Conservation (phyloP, 2,329 filamentous ascomycete genomes). For the Aplosporella prunicola region DNA sequence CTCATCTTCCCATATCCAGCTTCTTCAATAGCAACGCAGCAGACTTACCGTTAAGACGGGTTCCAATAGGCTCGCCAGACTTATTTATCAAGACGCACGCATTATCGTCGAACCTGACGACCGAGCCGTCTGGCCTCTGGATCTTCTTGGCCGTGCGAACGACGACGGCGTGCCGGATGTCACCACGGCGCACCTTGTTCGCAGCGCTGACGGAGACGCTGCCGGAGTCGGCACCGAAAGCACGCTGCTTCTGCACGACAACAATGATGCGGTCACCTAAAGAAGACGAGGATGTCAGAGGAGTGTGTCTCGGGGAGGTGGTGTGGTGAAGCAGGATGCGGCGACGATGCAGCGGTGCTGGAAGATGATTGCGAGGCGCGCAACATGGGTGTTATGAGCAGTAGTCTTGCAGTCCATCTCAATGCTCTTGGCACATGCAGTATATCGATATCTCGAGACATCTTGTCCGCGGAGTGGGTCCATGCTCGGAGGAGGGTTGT, state of each 20-base stretch:
- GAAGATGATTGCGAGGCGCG: too few species aligned
- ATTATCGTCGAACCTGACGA: constrained; percentile 94
- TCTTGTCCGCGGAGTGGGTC: too few species aligned
- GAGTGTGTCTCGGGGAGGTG: background rate
- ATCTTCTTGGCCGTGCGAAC: constrained; percentile 85
- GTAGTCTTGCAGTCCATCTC: too few species aligned
- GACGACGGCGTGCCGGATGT: constrained; percentile 91
- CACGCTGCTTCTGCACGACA: constrained; percentile 92
- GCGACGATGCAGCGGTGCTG: too few species aligned
- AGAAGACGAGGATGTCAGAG: background rate
- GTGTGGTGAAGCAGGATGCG: background rate
- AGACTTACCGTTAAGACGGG: constrained; percentile 66
- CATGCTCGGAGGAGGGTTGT: too few species aligned
- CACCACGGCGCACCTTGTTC: constrained; percentile 92
- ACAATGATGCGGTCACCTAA: constrained; percentile 92
- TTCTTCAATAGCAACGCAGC: background rate
- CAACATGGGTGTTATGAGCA: too few species aligned
- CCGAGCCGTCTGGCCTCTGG: constrained; percentile 77
- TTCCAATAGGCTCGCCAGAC: constrained; percentile 88
- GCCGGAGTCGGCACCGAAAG: constrained; percentile 60
- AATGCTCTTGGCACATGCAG: too few species aligned
- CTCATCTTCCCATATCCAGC: background rate
- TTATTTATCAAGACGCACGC: constrained; percentile 97
- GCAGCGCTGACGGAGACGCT: constrained; percentile 63
- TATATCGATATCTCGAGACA: too few species aligned